Conservation (phyloP, 768 basidiomycete genomes). For the Scleroderma bovista region DNA sequence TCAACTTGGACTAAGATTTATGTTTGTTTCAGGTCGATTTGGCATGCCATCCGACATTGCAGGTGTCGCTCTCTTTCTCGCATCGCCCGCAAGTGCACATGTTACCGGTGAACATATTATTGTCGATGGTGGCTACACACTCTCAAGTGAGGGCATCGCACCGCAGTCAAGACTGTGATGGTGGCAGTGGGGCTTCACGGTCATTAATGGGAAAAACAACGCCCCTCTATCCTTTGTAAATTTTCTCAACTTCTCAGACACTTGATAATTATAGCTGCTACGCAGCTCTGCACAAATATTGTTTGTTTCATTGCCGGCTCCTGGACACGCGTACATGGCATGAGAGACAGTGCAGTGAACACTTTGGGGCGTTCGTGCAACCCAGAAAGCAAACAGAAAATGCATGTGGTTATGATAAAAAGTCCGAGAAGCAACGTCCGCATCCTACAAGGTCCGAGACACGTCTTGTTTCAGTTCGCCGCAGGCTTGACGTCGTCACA, state of each 20-base stretch:
- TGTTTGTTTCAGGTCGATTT: slow-evolving; percentile 46
- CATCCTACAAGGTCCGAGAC: no score
- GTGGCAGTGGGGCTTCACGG: not conserved
- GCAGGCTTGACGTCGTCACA: slow-evolving; percentile 8
- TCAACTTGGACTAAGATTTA: not conserved
- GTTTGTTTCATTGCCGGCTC: not conserved
- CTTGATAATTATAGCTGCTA: no score
- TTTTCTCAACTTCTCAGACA: no score
- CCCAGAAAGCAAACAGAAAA: not conserved
- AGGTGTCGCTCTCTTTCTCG: slow-evolving; percentile 63
- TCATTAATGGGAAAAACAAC: not conserved
- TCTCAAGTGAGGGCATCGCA: slow-evolving; percentile 16
- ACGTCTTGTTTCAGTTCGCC: not conserved
- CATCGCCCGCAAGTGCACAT: slow-evolving; percentile 67
- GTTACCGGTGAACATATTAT: slow-evolving; percentile 69
- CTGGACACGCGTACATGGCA: not conserved
- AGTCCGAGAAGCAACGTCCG: no score
- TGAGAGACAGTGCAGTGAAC: not conserved
- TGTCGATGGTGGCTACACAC: slow-evolving; percentile 58
- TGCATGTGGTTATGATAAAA: not conserved
- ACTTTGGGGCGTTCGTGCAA: not conserved
- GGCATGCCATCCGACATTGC: slow-evolving; percentile 65
- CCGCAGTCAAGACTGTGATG: slow-evolving; percentile 22
- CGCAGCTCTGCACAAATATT: not conserved
- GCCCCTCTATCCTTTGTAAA: no score